These are phyloP conservation scores for Sarocladium kiliense DNA, from an alignment of 2,329 filamentous ascomycete species.

Conservation along the genomic window DNA sequence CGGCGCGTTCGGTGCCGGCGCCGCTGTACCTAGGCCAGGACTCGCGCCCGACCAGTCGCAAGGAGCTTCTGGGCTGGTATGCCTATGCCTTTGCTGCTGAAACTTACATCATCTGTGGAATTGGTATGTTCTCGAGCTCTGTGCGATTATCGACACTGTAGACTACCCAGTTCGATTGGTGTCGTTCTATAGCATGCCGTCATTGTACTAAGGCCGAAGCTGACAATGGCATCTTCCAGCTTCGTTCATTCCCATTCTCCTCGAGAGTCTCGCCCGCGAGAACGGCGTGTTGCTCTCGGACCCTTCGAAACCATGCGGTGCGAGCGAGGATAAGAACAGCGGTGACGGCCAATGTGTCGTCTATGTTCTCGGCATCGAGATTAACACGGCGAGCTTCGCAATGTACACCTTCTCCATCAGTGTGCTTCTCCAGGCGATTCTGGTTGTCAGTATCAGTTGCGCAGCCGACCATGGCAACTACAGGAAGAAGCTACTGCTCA, in stretches of 20 bases:
- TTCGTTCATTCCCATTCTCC: constrained; percentile 91
- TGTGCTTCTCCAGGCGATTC: constrained; percentile 79
- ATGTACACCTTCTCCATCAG: constrained; percentile 98
- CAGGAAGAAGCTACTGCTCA: constrained; percentile 79
- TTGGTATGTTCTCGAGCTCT: constrained; percentile 56
- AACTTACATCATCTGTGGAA: constrained; percentile 82
- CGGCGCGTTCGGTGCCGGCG: constrained; percentile 13
- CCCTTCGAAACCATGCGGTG: constrained; percentile 66
- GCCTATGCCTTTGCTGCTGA: constrained; percentile 94
- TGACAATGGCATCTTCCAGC: constrained; percentile 39
- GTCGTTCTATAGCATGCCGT: too few relatives aligned
- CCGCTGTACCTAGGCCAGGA: constrained; percentile 77
- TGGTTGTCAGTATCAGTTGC: constrained; percentile 94
- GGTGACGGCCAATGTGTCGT: constrained; percentile 72
- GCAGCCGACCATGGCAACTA: constrained; percentile 92
- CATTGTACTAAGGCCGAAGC: constrained; percentile 9
- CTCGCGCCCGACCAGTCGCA: constrained; percentile 76
- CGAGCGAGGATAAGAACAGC: constrained; percentile 51
- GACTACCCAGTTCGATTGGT: too few relatives aligned
- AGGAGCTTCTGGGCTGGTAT: constrained; percentile 92
- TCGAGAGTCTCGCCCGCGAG: constrained; percentile 89
- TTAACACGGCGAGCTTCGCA: constrained; percentile 95
- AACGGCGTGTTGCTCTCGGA: constrained; percentile 83
- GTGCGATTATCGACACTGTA: too few relatives aligned
- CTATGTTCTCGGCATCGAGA: constrained; percentile 71